A percentile compares a stretch with the other conserved stretches of the same genome.
phyloP scores from a whole-genome alignment of 495 filamentous ascomycete genomes.

The Choiromyces venosus region DNA sequence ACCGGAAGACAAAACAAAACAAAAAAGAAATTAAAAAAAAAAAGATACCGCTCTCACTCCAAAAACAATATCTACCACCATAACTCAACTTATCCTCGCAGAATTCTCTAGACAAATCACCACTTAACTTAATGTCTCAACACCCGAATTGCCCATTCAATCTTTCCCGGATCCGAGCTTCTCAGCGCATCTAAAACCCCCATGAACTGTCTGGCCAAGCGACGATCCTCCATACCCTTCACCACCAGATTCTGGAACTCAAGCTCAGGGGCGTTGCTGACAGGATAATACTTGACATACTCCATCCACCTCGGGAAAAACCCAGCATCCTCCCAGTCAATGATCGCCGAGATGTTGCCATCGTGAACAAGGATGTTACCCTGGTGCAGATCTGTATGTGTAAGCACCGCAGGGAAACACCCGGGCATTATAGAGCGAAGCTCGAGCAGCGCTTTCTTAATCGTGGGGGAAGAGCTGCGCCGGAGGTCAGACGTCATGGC shows the following conservation, averaged over 20 bases:
- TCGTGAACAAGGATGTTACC: constrained; percentile 43
- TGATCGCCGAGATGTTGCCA: constrained; percentile 36
- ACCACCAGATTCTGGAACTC: neutral
- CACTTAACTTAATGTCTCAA: too few relatives aligned
- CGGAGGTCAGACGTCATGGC: neutral
- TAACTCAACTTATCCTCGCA: too few relatives aligned
- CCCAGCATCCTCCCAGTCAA: constrained; percentile 45
- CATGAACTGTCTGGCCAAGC: neutral
- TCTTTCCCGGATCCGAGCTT: neutral
- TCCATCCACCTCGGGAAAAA: constrained; percentile 45
- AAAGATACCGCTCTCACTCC: too few relatives aligned
- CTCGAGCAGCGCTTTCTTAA: neutral
- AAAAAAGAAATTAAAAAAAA: too few relatives aligned
- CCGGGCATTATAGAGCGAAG: neutral
- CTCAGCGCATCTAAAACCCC: neutral
- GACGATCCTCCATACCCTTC: neutral
- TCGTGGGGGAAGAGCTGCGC: neutral
- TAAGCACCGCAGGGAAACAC: constrained; percentile 30
- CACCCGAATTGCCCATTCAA: neutral
- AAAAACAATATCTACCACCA: too few relatives aligned
- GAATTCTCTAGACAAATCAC: too few relatives aligned
- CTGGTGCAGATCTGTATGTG: constrained; percentile 39
- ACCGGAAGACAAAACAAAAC: too few relatives aligned
- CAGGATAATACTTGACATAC: constrained; percentile 21
- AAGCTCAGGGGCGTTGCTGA: neutral